Evolutionary conservation across 495 filamentous ascomycete species (phyloP), one percentile per base, ranked within the genome.

Genomic region (Oidiodendron maius): DNA sequence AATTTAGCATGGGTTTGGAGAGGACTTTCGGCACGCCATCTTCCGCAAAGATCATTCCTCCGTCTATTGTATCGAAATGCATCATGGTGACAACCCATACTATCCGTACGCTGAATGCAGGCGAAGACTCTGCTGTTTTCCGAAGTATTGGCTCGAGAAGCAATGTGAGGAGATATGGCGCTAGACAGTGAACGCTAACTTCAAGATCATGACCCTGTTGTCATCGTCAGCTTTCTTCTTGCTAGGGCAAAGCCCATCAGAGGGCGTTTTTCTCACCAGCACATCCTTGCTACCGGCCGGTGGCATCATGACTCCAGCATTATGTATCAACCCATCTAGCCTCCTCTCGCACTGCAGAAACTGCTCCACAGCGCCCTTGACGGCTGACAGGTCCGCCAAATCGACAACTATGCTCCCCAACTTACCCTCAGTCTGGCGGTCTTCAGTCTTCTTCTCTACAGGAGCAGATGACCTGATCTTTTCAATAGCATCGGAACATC

Each of bases 251-350:
- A 48, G 12, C 3, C 16, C 8, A 30, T 34, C 13, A 37, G 2
- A 4, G 8, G 15, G 16, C n/a, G 15, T 17, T 12, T 15, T 21
- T 44, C 46, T n/a, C 18, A 57, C 50, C 25, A 40, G 41, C 22
- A 52, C 42, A n/a, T 61, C 59, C 13, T 56, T 60, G 20, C 47
- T 62, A 22, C 65, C 74, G 1, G 12, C 28, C 2, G 72, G 69
- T 0, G 67, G 64, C 13, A 50, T 43, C 63, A 69, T 69, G 32
- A 80, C 64, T 18, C 64, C 76, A 9, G 75, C 75, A 58, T 78
- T 80, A 49, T 75, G 69, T 21, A 62, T 56, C 16, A 80, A 60
- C 39, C 74, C 67, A 62, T 80, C 66, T 22, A 80, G 64, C 3
- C 63, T 50, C 2, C 43, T 25, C 50, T 78, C 72, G 32, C 58